Evolutionary conservation across 306 rosid genomes (phyloP).

Genomic region (Cucurbita argyrosperma): DNA sequence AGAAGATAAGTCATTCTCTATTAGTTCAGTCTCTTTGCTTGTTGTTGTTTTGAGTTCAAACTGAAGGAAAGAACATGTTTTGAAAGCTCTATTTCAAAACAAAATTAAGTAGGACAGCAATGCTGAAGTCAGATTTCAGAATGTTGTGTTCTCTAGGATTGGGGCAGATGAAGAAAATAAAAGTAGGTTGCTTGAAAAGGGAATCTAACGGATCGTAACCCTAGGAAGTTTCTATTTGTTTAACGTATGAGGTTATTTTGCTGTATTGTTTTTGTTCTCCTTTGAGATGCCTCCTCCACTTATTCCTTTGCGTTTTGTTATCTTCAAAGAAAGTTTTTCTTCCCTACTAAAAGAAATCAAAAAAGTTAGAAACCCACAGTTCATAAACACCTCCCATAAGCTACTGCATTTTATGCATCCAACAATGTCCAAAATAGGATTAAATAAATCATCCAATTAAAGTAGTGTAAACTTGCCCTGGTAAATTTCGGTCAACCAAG

Average conservation of each 20-base stretch:
- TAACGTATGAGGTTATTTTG: neutral
- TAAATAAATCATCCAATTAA: constrained; percentile 1
- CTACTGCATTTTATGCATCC: neutral
- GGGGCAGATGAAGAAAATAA: neutral
- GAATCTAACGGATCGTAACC: neutral
- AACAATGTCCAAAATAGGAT: neutral
- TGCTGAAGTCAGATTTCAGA: neutral
- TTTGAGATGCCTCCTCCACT: neutral
- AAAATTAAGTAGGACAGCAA: neutral
- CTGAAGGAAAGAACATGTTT: neutral
- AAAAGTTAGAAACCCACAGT: neutral
- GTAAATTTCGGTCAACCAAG: constrained; percentile 77
- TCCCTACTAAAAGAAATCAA: neutral
- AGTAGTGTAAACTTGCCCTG: constrained; percentile 52
- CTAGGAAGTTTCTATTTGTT: neutral
- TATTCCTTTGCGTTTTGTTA: neutral
- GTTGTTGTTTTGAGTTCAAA: neutral
- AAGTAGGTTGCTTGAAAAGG: neutral
- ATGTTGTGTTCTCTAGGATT: neutral
- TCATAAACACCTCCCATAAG: neutral
- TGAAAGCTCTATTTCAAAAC: neutral
- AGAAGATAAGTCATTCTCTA: neutral
- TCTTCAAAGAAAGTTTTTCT: neutral
- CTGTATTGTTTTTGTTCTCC: neutral
- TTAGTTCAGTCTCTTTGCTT: neutral